These are phyloP conservation scores for Lonicera japonica DNA, from an alignment of 129 eudicot genomes.

Conservation along the genomic window DNA sequence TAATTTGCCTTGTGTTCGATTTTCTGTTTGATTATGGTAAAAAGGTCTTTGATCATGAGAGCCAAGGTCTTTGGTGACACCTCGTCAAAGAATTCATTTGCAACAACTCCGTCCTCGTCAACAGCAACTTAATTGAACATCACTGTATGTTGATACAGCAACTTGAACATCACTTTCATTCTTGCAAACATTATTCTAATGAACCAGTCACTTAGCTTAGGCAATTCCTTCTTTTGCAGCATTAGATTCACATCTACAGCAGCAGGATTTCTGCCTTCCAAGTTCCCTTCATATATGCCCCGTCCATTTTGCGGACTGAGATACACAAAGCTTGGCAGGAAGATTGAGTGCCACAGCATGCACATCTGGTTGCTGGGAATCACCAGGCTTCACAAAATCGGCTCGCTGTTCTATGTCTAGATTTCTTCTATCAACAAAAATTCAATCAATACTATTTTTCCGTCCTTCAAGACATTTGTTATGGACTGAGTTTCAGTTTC, in stretches of 20 bases:
- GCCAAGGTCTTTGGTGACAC: too few relatives aligned
- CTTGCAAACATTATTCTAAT: constrained; percentile 60
- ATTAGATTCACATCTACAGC: too few relatives aligned
- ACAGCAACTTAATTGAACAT: too few relatives aligned
- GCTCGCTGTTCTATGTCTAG: constrained; percentile 77
- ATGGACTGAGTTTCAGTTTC: constrained; percentile 83
- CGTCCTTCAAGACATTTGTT: constrained; percentile 50
- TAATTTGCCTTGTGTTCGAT: too few relatives aligned
- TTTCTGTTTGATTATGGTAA: too few relatives aligned
- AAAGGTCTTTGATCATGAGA: too few relatives aligned
- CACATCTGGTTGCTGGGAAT: constrained; percentile 49
- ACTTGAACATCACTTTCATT: constrained; percentile 76
- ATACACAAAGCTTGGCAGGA: constrained; percentile 91
- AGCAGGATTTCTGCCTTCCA: too few relatives aligned
- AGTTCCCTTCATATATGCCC: too few relatives aligned
- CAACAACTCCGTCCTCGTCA: too few relatives aligned
- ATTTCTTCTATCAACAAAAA: constrained; percentile 87
- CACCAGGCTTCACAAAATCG: constrained; percentile 68
- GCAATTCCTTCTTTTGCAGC: too few relatives aligned
- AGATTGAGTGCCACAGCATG: constrained; percentile 92
- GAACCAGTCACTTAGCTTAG: constrained; percentile 84
- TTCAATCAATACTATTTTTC: constrained; percentile 62
- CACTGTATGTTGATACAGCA: constrained; percentile 52
- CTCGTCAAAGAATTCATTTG: too few relatives aligned
- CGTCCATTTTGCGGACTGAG: constrained; percentile 73